Evolutionary conservation across 2,329 filamentous ascomycete genomes (phyloP).

Genomic region (Thelonectria rubi): DNA sequence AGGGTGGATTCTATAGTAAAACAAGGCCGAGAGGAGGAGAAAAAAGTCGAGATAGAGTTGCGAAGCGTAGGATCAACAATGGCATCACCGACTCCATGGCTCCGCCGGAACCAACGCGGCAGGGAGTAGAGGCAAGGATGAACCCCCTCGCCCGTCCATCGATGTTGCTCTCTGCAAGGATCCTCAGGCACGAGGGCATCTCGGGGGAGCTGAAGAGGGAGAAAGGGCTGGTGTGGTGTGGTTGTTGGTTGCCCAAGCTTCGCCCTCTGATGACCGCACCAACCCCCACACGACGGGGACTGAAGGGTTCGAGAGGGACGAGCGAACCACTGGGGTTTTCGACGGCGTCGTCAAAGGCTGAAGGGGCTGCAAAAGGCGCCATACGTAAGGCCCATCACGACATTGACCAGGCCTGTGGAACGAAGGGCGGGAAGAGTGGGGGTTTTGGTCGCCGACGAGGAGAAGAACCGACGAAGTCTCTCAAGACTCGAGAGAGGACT

Average conservation of each 20-base stretch:
- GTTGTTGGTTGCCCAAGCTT: not conserved
- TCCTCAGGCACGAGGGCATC: not conserved
- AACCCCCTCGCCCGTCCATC: slow-evolving; percentile 5
- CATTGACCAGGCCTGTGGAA: slow-evolving; percentile 32
- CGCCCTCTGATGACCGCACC: not conserved
- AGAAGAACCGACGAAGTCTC: no score
- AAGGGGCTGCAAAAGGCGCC: slow-evolving; percentile 27
- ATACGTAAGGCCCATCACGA: slow-evolving; percentile 39
- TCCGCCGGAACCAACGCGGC: slow-evolving; percentile 39
- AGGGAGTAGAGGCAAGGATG: slow-evolving; percentile 35
- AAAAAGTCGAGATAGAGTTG: slow-evolving; percentile 31
- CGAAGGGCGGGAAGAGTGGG: slow-evolving; percentile 34
- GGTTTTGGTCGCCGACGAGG: slow-evolving; percentile 7
- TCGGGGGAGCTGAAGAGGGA: not conserved
- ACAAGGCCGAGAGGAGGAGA: slow-evolving; percentile 5
- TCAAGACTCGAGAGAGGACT: no score
- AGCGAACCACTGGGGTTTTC: slow-evolving; percentile 9
- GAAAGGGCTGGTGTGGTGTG: not conserved
- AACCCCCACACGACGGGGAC: not conserved
- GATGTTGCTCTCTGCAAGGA: not conserved
- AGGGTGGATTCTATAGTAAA: not conserved
- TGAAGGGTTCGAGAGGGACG: not conserved
- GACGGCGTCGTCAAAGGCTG: no score
- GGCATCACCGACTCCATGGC: slow-evolving; percentile 35
- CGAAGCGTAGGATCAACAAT: slow-evolving; percentile 31